A percentile compares a stretch with the other conserved stretches of the same genome.
These are phyloP conservation scores for Nakazawaea molendinolei DNA, from an alignment of 805 yeast genomes.

Conservation along the genomic window DNA sequence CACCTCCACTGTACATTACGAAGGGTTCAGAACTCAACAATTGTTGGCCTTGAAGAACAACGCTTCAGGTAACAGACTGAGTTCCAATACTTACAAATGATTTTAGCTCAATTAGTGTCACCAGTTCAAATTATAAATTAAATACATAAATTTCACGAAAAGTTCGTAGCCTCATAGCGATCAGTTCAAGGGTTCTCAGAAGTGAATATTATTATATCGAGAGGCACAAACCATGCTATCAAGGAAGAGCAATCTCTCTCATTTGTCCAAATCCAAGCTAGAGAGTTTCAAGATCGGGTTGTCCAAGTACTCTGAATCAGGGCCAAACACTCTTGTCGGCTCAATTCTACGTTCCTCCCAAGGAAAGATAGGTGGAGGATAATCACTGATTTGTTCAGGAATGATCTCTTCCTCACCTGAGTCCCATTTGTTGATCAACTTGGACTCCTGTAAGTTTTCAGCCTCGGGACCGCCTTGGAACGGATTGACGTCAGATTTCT, in stretches of 20 bases:
- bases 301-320: conserved; percentile 5
- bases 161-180: not conserved
- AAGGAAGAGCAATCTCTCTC: too few species aligned
- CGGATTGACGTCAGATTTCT: not conserved
- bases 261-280: too few species aligned
- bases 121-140: too few species aligned
- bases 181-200: conserved; percentile 14
- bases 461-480: conserved; percentile 24
- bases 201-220: too few species aligned
- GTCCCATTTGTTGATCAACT: conserved; percentile 18
- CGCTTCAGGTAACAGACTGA: conserved; percentile 37
- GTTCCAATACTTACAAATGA: conserved; percentile 14
- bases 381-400: conserved; percentile 6
- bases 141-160: not conserved
- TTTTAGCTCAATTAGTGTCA: too few species aligned
- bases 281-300: not conserved
- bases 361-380: conserved; percentile 28
- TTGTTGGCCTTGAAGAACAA: conserved; percentile 89
- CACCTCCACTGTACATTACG: conserved; percentile 83
- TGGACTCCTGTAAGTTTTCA: conserved; percentile 22
- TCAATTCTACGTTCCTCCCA: conserved; percentile 22
- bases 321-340: conserved; percentile 9
- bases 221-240: too few species aligned
- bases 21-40: conserved; percentile 89
- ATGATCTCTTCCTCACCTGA: conserved; percentile 2